Percentiles rank a stretch among this genome's conserved stretches.
Evolutionary conservation across 2,329 filamentous ascomycete species (phyloP).

Genomic region (Lithohypha guttulata): DNA sequence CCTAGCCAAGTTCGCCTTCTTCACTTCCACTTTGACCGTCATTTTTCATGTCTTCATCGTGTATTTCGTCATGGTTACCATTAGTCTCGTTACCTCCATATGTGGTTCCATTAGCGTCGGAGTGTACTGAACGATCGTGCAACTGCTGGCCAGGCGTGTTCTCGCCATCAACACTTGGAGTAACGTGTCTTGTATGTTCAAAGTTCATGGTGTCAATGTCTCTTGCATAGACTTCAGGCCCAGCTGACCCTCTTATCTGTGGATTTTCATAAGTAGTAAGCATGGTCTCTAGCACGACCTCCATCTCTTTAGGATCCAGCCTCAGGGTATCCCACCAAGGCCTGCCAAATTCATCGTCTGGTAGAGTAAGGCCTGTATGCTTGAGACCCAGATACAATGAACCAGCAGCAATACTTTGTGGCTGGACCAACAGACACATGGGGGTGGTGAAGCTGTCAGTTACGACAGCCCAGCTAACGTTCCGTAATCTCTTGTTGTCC

Average conservation of each 20-base stretch:
- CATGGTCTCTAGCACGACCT: conserved; percentile 65
- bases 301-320: conserved; percentile 59
- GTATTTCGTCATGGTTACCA: neutral
- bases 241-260: conserved; percentile 33
- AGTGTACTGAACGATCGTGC: neutral
- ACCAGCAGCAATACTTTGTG: conserved; percentile 70
- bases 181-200: conserved; percentile 28
- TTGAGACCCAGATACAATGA: conserved; percentile 79
- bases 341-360: conserved; percentile 60
- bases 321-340: conserved; percentile 81
- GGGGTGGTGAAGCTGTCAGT: conserved; percentile 82
- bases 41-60: conserved; percentile 4
- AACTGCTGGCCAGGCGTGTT: neutral
- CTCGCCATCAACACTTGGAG: conserved; percentile 5
- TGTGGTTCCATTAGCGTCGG: neutral
- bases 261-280: conserved; percentile 43
- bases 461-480: conserved; percentile 85
- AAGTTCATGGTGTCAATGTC: conserved; percentile 25
- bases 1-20: conserved; percentile 8
- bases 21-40: conserved; percentile 8
- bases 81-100: neutral
- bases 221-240: conserved; percentile 31
- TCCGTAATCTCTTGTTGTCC: conserved; percentile 70
- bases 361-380: conserved; percentile 60
- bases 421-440: conserved; percentile 68